Evolutionary conservation across 352 stramenopile species (phyloP).

Genomic region (Pythium utonaiense): DNA sequence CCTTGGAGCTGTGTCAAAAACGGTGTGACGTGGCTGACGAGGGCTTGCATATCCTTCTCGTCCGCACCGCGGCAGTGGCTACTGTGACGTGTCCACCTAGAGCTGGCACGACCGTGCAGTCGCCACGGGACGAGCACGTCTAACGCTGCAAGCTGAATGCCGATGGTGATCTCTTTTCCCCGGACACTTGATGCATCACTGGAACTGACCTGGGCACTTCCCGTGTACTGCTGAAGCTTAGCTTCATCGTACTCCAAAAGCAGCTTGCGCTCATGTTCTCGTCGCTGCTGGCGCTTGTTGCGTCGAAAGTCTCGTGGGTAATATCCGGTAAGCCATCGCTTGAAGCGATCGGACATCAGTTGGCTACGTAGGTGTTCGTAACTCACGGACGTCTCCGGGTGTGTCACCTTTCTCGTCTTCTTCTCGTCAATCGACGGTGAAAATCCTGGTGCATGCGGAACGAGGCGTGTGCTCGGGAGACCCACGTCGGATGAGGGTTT

Average conservation of each 20-base stretch:
- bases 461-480: neutral
- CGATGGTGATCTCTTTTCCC: slow-evolving; percentile 15
- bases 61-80: slow-evolving; percentile 2
- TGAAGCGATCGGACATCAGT: slow-evolving; percentile 18
- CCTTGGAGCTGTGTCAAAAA: slow-evolving; percentile 12
- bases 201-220: neutral
- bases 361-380: slow-evolving; percentile 12
- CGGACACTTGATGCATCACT: neutral
- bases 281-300: slow-evolving; percentile 17
- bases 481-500: neutral
- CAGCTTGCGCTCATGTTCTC: slow-evolving; percentile 15
- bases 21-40: slow-evolving; percentile 7
- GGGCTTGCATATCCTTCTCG: slow-evolving; percentile 2
- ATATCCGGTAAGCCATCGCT: slow-evolving; percentile 13
- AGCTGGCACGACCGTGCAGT: slow-evolving; percentile 1
- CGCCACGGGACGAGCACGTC: slow-evolving; percentile 14
- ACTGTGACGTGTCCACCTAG: slow-evolving; percentile 10
- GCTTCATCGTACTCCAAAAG: slow-evolving; percentile 16
- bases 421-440: slow-evolving; percentile 16
- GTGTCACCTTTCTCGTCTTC: slow-evolving; percentile 6
- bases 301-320: slow-evolving; percentile 18
- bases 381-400: neutral
- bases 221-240: slow-evolving; percentile 11
- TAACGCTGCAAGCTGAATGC: slow-evolving; percentile 5
- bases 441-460: slow-evolving; percentile 16